phyloP scores from a whole-genome alignment of 805 yeast species.

The Ogataea haglerorum region DNA sequence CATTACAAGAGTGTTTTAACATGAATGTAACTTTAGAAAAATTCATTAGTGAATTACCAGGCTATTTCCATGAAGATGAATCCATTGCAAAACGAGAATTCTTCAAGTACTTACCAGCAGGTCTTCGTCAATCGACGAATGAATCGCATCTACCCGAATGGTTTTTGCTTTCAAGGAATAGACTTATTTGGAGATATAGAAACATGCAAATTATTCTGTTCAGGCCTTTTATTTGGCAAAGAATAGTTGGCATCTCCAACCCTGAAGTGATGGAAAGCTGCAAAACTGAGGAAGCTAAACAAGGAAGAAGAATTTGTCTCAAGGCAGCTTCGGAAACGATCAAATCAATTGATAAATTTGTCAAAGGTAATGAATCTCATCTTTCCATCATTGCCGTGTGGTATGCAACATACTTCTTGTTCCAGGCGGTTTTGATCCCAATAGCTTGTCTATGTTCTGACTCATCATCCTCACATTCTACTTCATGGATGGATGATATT shows the following conservation, averaged over 20 bases:
- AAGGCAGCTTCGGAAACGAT: constrained; percentile 53
- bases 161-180: constrained; percentile 50
- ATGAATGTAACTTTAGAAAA: constrained; percentile 41
- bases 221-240: constrained; percentile 56
- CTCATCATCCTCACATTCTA: constrained; percentile 42
- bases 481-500: constrained; percentile 43
- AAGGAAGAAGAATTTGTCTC: constrained; percentile 49
- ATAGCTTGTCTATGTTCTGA: constrained; percentile 52
- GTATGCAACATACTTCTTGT: constrained; percentile 61
- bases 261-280: constrained; percentile 32
- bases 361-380: constrained; percentile 18
- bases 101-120: constrained; percentile 23
- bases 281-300: constrained; percentile 41
- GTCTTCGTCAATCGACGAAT: constrained; percentile 17
- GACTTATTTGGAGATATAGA: constrained; percentile 57
- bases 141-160: constrained; percentile 40
- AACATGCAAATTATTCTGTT: constrained; percentile 53
- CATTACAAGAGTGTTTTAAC: constrained; percentile 48
- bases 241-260: constrained; percentile 39
- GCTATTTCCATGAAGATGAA: constrained; percentile 43
- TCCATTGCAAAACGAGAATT: constrained; percentile 26
- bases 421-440: constrained; percentile 61
- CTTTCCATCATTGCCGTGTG: constrained; percentile 52
- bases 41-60: constrained; percentile 43
- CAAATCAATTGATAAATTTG: constrained; percentile 42